phyloP scores from a whole-genome alignment of 129 eudicot genomes.

The Helianthus tuberosus region DNA sequence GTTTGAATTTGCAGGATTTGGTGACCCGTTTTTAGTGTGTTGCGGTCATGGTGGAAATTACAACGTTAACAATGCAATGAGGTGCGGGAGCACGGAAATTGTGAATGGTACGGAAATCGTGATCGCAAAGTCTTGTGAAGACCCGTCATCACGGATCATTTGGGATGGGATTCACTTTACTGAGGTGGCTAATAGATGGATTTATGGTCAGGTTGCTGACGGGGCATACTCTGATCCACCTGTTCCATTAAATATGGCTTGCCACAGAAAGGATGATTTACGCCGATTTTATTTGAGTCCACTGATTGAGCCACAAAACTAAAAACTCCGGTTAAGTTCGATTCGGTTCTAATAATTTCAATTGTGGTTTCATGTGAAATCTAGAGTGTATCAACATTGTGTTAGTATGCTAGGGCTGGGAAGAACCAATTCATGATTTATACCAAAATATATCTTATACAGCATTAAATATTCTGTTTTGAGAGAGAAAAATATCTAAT shows the following conservation, averaged over 20 bases:
- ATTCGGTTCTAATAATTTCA: background rate
- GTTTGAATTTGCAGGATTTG: too few species aligned
- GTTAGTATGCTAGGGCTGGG: too few species aligned
- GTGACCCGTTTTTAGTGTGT: too few species aligned
- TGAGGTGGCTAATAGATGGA: conserved; percentile 82
- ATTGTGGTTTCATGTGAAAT: too few species aligned
- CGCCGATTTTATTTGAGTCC: background rate
- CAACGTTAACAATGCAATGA: conserved; percentile 54
- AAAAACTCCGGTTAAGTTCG: background rate
- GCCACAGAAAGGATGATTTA: conserved; percentile 28
- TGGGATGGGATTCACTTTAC: conserved; percentile 91
- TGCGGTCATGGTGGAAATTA: conserved; percentile 2
- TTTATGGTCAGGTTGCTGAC: conserved; percentile 52
- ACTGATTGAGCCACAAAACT: background rate
- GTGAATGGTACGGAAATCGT: conserved; percentile 51
- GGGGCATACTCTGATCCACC: conserved; percentile 80
- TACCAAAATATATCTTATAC: too few species aligned
- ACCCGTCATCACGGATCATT: conserved; percentile 48
- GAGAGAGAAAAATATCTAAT: too few species aligned
- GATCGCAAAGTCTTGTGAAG: conserved; percentile 53
- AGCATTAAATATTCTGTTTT: too few species aligned
- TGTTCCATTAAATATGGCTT: conserved; percentile 48
- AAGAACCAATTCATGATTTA: too few species aligned
- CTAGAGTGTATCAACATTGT: too few species aligned
- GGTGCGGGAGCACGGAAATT: conserved; percentile 56